Base-by-base conservation (phyloP, 768 basidiomycete genomes). In the Leccinum fibrillosum region DNA sequence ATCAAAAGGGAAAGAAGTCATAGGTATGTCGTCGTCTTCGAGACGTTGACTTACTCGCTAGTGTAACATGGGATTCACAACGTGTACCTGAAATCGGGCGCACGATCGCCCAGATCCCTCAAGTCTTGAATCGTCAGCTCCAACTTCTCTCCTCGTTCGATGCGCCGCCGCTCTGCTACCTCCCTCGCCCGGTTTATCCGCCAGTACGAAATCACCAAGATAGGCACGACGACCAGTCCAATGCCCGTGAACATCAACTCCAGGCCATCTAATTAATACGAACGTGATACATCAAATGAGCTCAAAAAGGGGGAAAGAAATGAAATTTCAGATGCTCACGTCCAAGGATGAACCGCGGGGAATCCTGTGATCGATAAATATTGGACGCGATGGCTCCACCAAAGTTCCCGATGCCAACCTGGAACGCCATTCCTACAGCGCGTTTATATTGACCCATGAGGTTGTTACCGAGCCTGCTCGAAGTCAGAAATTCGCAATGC, bases 171-270 rank as follows among this genome's bases (percentile, higher is more conserved):
- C 25, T n/a, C 26, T 3, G 52, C 63, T 13, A 44, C 49, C 6
- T 86, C 86, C 35, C 86, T 75, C 55, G 72, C 70, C 10, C 70
- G 66, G 67, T 89, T 89, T 71, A 88, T 85, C 39, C 76, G 76
- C 37, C 53, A 78, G 66, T 89, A 89, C 2, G 70, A 48, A 6
- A 85, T 35, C 5, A 82, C 76, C 11, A 79, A 74, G 23, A 81
- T 70, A 0, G 83, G 82, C 1, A 84, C 62, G 28, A 70, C 66
- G 7, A 87, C 74, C 63, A 87, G 73, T 0, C 87, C 86, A 32
- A 90, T 84, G 4, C 82, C 82, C 19, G 88, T 78, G 57, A 88
- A 86, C 84, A 86, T 86, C 21, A 89, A 73, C 68, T 86, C 86
- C 13, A 86, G 52, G 1, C 74, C 84, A 63, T 88, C 86, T 87